These are phyloP conservation scores for Dianthus caryophyllus DNA, from an alignment of 148 eudicot genomes.

Conservation along the genomic window DNA sequence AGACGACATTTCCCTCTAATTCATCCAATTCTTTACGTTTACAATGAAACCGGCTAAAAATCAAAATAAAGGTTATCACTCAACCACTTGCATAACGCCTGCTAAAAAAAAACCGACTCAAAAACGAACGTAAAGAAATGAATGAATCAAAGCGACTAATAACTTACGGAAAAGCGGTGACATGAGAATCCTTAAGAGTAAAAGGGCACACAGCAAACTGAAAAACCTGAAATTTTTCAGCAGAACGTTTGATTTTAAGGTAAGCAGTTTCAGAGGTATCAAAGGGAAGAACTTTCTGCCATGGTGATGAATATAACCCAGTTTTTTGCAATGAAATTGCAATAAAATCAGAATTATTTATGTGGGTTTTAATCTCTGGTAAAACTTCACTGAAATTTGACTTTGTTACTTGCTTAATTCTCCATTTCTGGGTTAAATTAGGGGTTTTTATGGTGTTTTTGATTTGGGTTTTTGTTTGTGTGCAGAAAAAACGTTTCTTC, in stretches of 20 bases:
- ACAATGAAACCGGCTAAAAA: no score
- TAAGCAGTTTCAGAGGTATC: constrained; percentile 72
- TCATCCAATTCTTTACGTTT: no score
- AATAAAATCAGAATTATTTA: constrained; percentile 51
- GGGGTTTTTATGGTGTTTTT: constrained; percentile 7
- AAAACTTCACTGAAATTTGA: constrained; percentile 55
- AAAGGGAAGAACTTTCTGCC: constrained; percentile 59
- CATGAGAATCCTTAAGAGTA: constrained; percentile 47
- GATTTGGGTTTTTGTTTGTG: constrained; percentile 11
- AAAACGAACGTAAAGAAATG: no score
- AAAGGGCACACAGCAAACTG: constrained; percentile 94
- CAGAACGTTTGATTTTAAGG: constrained; percentile 60
- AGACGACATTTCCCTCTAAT: no score
- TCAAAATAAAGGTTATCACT: no score
- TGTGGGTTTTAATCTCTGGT: constrained; percentile 37
- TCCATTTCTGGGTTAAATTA: constrained; percentile 32
- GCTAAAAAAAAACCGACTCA: no score
- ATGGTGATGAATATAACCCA: constrained; percentile 69
- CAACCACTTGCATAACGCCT: no score
- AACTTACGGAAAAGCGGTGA: constrained; percentile 75
- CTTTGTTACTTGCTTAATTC: constrained; percentile 67
- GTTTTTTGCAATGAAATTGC: constrained; percentile 74
- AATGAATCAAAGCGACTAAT: not conserved
- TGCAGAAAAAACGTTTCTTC: constrained; percentile 36
- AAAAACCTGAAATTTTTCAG: constrained; percentile 66